Evolutionary conservation across 108 stramenopile species (phyloP), one percentile per base, ranked within the genome.

Genomic region (Discostella pseudostelligera): DNA sequence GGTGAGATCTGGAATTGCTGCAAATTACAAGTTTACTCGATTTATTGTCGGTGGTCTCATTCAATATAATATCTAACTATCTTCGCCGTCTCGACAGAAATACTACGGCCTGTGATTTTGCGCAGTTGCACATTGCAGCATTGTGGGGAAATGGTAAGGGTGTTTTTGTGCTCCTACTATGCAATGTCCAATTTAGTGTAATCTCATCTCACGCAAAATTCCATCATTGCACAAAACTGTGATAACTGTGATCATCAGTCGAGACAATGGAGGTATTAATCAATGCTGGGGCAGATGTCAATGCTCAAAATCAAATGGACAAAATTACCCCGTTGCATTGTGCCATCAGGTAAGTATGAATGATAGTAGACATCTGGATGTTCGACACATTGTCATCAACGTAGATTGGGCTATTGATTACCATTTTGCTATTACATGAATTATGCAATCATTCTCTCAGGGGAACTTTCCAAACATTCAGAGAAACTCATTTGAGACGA

Each of bases 301-400:
- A 85, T 65, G 83, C 82, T 6, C 54, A 57, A 43, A 87, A 87
- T 59, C 39, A 39, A 19, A 66, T 87, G 11, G 82, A 79, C 14
- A 80, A 79, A 21, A 75, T 83, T 17, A 87, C 89, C 8, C 89
- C 89, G 16, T 59, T 90, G 22, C 89, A 90, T 59, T 82, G 81
- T 42, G 56, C 81, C 28, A 51, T 69, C 65, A 76, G 39, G 82
- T 76, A 10, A 56, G 65, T 48, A 48, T 70, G 21, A 22, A 79
- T 64, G 77, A 67, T 5, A 36, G 22, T 13, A 81, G 80, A 56
- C 16, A 10, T 35, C 78, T 22, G 70, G 62, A 37, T 69, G 68
- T 19, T 60, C 80, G 1, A 83, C 84, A 8, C 82, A 82, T 43
- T 55, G 83, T 22, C 80, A 81, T 55, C 65, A 11, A 2, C 49